phyloP scores from a whole-genome alignment of 1,139 yeast species.

The Pneumocystis canis region DNA sequence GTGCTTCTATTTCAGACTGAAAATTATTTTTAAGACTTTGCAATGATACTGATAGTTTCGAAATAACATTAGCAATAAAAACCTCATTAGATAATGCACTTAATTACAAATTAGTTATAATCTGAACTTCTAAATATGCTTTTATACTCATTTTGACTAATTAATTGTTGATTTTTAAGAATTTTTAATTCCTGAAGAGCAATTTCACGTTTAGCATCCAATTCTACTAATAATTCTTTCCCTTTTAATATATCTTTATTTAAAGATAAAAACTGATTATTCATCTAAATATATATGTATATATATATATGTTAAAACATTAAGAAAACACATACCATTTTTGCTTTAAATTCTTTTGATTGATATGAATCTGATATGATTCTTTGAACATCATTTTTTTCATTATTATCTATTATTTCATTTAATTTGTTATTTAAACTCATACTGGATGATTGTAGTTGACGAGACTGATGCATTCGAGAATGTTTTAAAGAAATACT shows the following conservation, averaged over 20 bases:
- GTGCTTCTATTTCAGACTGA: conserved; percentile 23
- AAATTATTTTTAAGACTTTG: conserved; percentile 20
- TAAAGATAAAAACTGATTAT: neutral
- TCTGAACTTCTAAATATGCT: neutral
- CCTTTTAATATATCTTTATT: neutral
- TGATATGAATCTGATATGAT: neutral
- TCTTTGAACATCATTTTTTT: neutral
- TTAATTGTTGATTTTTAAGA: neutral
- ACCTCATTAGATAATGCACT: neutral
- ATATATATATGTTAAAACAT: neutral
- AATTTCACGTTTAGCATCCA: neutral
- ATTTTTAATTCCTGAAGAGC: neutral
- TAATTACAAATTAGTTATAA: neutral
- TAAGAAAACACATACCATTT: neutral
- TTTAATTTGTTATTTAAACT: neutral
- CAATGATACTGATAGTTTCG: conserved; percentile 20
- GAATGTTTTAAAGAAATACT: neutral
- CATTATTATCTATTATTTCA: neutral
- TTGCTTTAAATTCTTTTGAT: neutral
- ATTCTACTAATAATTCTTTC: neutral
- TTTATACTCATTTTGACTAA: neutral
- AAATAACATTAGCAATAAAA: conserved; percentile 6
- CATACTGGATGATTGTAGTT: neutral
- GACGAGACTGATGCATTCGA: neutral
- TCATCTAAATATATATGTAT: neutral